Conservation (phyloP, 208 protist genomes). For the Crithidia expoeki region DNA sequence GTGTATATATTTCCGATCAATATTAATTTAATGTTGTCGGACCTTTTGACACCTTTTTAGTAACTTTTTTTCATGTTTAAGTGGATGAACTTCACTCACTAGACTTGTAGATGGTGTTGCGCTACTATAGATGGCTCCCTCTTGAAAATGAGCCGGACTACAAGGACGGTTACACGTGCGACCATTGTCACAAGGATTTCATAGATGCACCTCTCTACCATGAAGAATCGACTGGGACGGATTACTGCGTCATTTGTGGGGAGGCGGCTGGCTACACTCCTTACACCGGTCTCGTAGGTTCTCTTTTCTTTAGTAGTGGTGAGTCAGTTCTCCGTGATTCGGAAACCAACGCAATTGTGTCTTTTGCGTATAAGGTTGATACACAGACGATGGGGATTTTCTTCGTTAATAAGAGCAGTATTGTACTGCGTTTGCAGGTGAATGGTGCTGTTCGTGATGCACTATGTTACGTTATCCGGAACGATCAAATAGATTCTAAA, state of each 20-base stretch:
- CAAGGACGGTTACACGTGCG: conserved; percentile 47
- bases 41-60: background rate
- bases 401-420: conserved; percentile 31
- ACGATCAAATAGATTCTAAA: conserved; percentile 16
- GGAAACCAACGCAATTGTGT: conserved; percentile 26
- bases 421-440: conserved; percentile 29
- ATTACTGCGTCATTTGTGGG: conserved; percentile 49
- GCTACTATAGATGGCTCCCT: conserved; percentile 48
- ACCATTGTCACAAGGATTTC: conserved; percentile 40
- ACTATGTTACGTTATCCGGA: conserved; percentile 5
- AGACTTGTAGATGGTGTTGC: conserved; percentile 37
- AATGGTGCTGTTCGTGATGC: conserved; percentile 20
- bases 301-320: conserved; percentile 30
- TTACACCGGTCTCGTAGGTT: conserved; percentile 35
- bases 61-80: conserved; percentile 27
- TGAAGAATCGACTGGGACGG: conserved; percentile 29
- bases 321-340: conserved; percentile 20
- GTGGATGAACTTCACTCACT: background rate
- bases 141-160: conserved; percentile 44
- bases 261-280: conserved; percentile 23
- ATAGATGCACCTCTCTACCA: conserved; percentile 44
- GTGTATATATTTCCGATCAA: too few relatives aligned
- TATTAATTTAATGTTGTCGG: too few relatives aligned
- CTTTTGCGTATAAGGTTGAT: conserved; percentile 40
- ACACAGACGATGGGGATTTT: conserved; percentile 21